Conservation (phyloP, 2,329 filamentous ascomycete genomes). For the Magnaporthales sp. region DNA sequence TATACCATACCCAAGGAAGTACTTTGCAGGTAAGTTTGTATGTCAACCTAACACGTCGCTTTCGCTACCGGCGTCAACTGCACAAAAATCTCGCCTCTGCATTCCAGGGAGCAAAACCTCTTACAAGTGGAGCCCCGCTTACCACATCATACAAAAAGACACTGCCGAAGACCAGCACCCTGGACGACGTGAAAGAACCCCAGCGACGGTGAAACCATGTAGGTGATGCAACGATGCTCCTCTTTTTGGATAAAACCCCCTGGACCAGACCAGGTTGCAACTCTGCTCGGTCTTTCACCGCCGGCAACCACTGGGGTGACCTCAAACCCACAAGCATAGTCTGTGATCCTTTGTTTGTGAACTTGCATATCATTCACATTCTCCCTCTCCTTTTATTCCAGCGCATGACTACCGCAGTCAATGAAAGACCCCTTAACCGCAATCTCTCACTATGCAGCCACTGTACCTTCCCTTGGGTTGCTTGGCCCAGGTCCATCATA, state of each 20-base stretch:
- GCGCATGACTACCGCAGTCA: not conserved
- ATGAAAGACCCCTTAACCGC: not conserved
- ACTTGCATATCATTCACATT: not conserved
- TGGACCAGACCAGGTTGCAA: not conserved
- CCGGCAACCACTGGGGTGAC: not conserved
- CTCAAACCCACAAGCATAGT: not conserved
- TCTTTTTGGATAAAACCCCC: not conserved
- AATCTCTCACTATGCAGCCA: not conserved
- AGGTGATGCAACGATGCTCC: conserved; percentile 47
- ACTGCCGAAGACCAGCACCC: not conserved
- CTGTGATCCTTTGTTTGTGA: not conserved
- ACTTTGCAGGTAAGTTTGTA: no score
- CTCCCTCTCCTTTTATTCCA: not conserved
- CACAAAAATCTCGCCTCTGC: not conserved
- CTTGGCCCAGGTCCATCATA: not conserved
- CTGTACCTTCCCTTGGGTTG: not conserved
- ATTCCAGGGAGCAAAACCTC: not conserved
- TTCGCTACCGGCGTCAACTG: not conserved
- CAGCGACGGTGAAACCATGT: conserved; percentile 56
- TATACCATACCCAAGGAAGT: no score
- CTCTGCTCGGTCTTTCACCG: not conserved
- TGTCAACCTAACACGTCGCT: not conserved
- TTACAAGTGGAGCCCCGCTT: not conserved
- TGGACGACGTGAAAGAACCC: not conserved
- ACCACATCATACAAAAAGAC: not conserved